phyloP scores from a whole-genome alignment of 345 rosid species.

The Murraya paniculata region DNA sequence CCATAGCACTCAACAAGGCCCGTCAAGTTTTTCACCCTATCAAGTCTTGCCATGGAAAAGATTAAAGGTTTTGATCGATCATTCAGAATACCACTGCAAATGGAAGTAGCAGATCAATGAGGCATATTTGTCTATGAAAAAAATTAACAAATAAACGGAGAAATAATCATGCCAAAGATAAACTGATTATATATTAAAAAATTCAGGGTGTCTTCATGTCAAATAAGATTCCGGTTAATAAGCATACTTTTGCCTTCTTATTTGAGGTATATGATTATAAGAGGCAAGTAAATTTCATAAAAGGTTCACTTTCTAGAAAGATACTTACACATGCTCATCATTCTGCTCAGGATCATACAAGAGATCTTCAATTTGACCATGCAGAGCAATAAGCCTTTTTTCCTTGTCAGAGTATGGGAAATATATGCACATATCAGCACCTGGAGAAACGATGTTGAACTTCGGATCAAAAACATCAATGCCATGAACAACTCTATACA shows the following conservation, averaged over 20 bases:
- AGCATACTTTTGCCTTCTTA: not conserved
- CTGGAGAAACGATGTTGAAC: constrained; percentile 66
- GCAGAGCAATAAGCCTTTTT: constrained; percentile 50
- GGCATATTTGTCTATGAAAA: too few species aligned
- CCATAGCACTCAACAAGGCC: constrained; percentile 58
- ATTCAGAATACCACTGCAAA: constrained; percentile 40
- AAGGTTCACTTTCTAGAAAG: not conserved
- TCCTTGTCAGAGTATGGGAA: constrained; percentile 53
- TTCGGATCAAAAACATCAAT: constrained; percentile 61
- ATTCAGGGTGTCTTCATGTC: not conserved
- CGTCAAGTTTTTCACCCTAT: constrained; percentile 55
- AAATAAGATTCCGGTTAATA: not conserved
- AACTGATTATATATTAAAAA: not conserved
- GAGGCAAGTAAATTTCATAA: not conserved
- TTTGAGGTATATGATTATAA: not conserved
- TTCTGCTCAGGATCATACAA: constrained; percentile 43
- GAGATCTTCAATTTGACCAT: constrained; percentile 47
- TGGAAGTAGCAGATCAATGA: constrained; percentile 10
- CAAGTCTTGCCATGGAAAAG: constrained; percentile 71
- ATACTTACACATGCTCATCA: constrained; percentile 54
- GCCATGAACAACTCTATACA: constrained; percentile 61
- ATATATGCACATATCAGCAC: constrained; percentile 61
- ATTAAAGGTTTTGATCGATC: constrained; percentile 51
- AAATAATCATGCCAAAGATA: not conserved
- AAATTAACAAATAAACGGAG: not conserved